A percentile compares a stretch with the other conserved stretches of the same genome.
phyloP scores from a whole-genome alignment of 768 basidiomycete species.

The Pulveroboletus frians region DNA sequence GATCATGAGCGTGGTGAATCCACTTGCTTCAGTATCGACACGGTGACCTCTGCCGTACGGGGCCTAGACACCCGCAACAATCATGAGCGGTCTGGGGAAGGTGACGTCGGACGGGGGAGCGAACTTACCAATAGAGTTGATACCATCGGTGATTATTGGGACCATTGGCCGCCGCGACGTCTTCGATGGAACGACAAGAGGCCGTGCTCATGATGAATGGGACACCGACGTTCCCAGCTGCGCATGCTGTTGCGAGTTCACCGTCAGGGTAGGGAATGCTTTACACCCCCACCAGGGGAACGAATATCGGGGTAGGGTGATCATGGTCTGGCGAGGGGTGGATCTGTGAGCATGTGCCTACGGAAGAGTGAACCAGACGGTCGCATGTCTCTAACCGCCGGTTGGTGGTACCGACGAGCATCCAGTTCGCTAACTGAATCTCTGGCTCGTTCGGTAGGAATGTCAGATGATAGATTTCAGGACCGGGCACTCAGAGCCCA shows the following conservation, averaged over 20 bases:
- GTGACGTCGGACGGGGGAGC: not conserved
- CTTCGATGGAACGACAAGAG: slow-evolving; percentile 65
- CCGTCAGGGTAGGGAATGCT: slow-evolving; percentile 66
- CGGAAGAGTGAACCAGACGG: too few relatives aligned
- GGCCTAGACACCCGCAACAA: slow-evolving; percentile 65
- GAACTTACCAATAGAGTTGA: slow-evolving; percentile 69
- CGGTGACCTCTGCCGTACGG: slow-evolving; percentile 48
- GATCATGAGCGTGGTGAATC: slow-evolving; percentile 69
- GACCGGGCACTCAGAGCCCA: too few relatives aligned
- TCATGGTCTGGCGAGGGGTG: slow-evolving; percentile 45
- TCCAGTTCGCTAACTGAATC: too few relatives aligned
- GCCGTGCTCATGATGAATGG: slow-evolving; percentile 78
- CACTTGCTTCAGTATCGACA: slow-evolving; percentile 62
- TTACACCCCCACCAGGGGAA: slow-evolving; percentile 78
- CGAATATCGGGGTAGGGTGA: slow-evolving; percentile 57
- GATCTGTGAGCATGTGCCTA: not conserved
- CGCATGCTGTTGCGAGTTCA: slow-evolving; percentile 65
- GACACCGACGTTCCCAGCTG: slow-evolving; percentile 55
- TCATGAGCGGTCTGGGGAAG: not conserved
- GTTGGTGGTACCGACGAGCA: too few relatives aligned
- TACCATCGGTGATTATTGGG: slow-evolving; percentile 63
- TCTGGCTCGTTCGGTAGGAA: too few relatives aligned
- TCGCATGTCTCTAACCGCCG: too few relatives aligned
- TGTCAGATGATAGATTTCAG: too few relatives aligned
- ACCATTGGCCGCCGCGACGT: slow-evolving; percentile 64